Evolutionary conservation across 2,329 filamentous ascomycete species (phyloP).

Genomic region (Fusarium nanum): DNA sequence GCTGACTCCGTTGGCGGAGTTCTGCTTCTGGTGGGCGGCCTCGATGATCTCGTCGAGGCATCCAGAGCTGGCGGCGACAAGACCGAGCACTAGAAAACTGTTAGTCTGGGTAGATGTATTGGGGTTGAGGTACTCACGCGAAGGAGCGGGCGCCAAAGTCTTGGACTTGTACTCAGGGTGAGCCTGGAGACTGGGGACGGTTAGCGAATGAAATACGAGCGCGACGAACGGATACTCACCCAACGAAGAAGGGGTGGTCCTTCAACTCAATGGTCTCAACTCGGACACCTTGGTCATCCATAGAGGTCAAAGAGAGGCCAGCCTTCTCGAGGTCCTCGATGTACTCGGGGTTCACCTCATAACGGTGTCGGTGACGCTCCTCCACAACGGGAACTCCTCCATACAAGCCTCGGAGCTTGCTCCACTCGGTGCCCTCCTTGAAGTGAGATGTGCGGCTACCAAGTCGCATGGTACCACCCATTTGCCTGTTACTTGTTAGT

Average conservation of each 20-base stretch:
- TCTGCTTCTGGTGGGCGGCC: conserved; percentile 27
- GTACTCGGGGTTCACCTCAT: conserved; percentile 88
- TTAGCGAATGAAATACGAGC: background rate
- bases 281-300: conserved; percentile 57
- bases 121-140: conserved; percentile 46
- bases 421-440: conserved; percentile 81
- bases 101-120: background rate
- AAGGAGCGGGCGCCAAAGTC: conserved; percentile 77
- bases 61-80: conserved; percentile 67
- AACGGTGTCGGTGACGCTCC: conserved; percentile 89
- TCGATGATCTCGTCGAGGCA: conserved; percentile 63
- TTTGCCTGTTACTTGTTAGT: conserved; percentile 27
- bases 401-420: conserved; percentile 80
- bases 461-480: conserved; percentile 89
- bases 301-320: conserved; percentile 65
- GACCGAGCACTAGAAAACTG: conserved; percentile 63
- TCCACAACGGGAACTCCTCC: conserved; percentile 65
- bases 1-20: conserved; percentile 19
- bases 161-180: conserved; percentile 85
- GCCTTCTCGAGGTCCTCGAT: conserved; percentile 74
- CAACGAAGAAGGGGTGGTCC: conserved; percentile 35
- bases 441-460: conserved; percentile 80
- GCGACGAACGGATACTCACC: conserved; percentile 11
- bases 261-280: conserved; percentile 42
- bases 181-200: conserved; percentile 63